Evolutionary conservation across 371 early-diverging fungal genomes (phyloP).

Genomic region (Umbelopsis sp.): DNA sequence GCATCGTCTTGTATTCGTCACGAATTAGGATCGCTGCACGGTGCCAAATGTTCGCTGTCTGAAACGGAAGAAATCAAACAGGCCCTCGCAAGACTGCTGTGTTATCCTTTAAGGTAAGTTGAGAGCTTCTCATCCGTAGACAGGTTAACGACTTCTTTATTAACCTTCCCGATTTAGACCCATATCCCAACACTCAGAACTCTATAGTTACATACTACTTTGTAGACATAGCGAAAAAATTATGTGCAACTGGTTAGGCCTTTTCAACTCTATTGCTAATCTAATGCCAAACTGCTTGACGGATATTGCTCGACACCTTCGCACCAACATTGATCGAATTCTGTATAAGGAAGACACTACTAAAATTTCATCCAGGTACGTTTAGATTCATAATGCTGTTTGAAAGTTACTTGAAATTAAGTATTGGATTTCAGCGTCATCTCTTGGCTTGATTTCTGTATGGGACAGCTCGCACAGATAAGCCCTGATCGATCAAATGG

Average conservation of each 20-base stretch:
- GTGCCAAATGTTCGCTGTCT: not conserved
- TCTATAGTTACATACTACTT: too few relatives aligned
- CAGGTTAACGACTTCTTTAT: too few relatives aligned
- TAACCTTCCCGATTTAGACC: too few relatives aligned
- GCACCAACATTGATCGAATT: not conserved
- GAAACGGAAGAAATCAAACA: constrained; percentile 4
- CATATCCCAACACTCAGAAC: too few relatives aligned
- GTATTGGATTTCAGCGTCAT: not conserved
- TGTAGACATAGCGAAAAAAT: not conserved
- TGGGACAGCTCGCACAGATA: not conserved
- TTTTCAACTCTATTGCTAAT: not conserved
- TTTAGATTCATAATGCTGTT: not conserved
- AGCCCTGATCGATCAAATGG: not conserved
- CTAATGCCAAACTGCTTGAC: not conserved
- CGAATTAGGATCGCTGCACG: constrained; percentile 6
- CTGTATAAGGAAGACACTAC: not conserved
- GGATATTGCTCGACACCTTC: not conserved
- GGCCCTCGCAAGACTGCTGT: not conserved
- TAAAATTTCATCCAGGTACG: not conserved
- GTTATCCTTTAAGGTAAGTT: not conserved
- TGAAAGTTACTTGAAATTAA: not conserved
- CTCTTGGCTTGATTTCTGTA: not conserved
- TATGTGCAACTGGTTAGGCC: not conserved
- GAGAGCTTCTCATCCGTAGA: too few relatives aligned
- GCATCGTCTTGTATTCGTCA: not conserved